Percentiles rank a stretch among this genome's conserved stretches.
Evolutionary conservation across 2,329 filamentous ascomycete genomes (phyloP).

Genomic region (Penicillium decumbens): DNA sequence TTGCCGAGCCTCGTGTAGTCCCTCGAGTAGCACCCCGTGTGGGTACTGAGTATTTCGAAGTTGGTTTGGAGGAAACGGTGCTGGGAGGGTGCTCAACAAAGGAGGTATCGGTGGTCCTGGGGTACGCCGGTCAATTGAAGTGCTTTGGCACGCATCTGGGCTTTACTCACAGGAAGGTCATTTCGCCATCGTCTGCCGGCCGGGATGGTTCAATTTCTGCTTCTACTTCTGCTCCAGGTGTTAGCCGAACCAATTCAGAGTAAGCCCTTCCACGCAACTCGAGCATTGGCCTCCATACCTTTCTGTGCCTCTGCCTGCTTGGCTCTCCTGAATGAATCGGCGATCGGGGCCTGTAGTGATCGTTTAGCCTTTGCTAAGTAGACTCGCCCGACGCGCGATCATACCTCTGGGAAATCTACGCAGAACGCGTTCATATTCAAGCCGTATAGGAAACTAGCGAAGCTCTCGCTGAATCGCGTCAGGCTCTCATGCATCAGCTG

Average conservation of each 20-base stretch:
- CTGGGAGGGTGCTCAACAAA: conserved; percentile 78
- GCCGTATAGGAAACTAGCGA: conserved; percentile 90
- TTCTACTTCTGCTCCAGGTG: conserved; percentile 32
- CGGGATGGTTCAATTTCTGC: conserved; percentile 31
- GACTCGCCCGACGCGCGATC: neutral
- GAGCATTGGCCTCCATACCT: conserved; percentile 29
- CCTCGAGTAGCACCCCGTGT: conserved; percentile 27
- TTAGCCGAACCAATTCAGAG: conserved; percentile 5
- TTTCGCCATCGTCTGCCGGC: conserved; percentile 57
- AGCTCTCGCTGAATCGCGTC: conserved; percentile 89
- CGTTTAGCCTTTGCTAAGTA: neutral
- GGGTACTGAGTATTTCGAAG: conserved; percentile 28
- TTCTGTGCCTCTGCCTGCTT: conserved; percentile 54
- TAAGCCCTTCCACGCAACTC: neutral
- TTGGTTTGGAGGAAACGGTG: conserved; percentile 45
- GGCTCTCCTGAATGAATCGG: conserved; percentile 72
- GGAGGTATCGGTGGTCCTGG: conserved; percentile 81
- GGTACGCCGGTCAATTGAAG: conserved; percentile 2
- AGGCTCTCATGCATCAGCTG: conserved; percentile 96
- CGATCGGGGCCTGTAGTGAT: conserved; percentile 63
- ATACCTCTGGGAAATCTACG: conserved; percentile 91
- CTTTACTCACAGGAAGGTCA: conserved; percentile 70
- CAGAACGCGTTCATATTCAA: conserved; percentile 99
- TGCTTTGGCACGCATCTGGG: neutral
- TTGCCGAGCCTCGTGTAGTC: conserved; percentile 20